phyloP scores from a whole-genome alignment of 257 asterid genomes.

The Nicotiana benthamiana region DNA sequence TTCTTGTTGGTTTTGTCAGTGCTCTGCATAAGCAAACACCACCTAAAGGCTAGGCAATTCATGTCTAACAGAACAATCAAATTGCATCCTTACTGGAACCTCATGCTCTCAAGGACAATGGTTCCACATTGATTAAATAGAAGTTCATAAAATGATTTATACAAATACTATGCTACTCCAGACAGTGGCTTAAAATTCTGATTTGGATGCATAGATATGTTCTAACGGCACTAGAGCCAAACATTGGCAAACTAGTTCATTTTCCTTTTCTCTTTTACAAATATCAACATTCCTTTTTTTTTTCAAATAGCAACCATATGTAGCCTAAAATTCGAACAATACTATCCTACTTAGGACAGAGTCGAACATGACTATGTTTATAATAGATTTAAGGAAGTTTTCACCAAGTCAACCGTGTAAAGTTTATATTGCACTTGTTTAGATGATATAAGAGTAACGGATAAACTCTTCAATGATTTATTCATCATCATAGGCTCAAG shows the following conservation, averaged over 20 bases:
- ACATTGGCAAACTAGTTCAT: not conserved
- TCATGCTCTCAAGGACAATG: too few relatives aligned
- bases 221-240: not conserved
- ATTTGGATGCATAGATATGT: too few relatives aligned
- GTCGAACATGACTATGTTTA: not conserved
- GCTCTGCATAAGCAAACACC: too few relatives aligned
- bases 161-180: too few relatives aligned
- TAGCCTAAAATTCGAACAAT: not conserved
- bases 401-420: not conserved
- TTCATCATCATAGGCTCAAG: not conserved
- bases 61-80: too few relatives aligned
- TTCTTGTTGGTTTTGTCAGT: too few relatives aligned
- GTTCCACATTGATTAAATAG: too few relatives aligned
- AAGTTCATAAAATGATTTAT: too few relatives aligned
- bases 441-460: not conserved
- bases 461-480: not conserved
- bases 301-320: not conserved
- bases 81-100: too few relatives aligned
- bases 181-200: too few relatives aligned
- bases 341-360: conserved; percentile 1
- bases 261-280: not conserved
- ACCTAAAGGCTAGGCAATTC: too few relatives aligned
- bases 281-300: not conserved
- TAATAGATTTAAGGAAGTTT: not conserved
- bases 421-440: not conserved